Percentiles rank a stretch among this genome's conserved stretches.
Evolutionary conservation across 1,139 yeast genomes (phyloP).

Genomic region (Suhomyces chickasaworum): DNA sequence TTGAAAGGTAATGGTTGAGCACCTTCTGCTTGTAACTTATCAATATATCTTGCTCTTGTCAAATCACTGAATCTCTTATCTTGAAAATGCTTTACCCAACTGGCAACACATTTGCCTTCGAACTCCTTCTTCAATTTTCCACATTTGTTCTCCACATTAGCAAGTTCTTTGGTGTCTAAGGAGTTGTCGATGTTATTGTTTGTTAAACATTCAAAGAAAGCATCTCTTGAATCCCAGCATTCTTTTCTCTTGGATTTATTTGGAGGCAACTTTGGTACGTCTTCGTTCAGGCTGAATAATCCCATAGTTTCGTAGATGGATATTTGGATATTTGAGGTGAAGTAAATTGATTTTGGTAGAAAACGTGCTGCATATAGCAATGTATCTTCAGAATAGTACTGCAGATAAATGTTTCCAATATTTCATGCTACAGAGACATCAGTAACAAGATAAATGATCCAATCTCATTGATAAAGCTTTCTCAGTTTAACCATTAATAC

Average conservation of each 20-base stretch:
- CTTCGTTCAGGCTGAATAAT: slow-evolving; percentile 34
- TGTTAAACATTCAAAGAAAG: slow-evolving; percentile 44
- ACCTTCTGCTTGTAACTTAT: slow-evolving; percentile 48
- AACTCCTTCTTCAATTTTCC: slow-evolving; percentile 38
- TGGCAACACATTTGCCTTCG: slow-evolving; percentile 45
- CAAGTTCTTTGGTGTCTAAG: slow-evolving; percentile 39
- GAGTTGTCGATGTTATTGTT: slow-evolving; percentile 47
- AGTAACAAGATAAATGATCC: no score
- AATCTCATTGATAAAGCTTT: no score
- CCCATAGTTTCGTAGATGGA: slow-evolving; percentile 29
- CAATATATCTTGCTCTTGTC: slow-evolving; percentile 44
- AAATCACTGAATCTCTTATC: slow-evolving; percentile 49
- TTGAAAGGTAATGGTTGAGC: slow-evolving; percentile 52
- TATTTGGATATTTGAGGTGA: neutral
- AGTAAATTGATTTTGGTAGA: neutral
- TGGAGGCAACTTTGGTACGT: slow-evolving; percentile 38
- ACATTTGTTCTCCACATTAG: slow-evolving; percentile 38
- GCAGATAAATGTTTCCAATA: neutral
- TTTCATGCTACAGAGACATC: no score
- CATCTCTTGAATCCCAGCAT: slow-evolving; percentile 51
- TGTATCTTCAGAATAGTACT: neutral
- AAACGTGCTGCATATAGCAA: neutral
- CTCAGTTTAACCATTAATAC: no score
- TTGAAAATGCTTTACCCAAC: slow-evolving; percentile 50
- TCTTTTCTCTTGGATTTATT: slow-evolving; percentile 40